Base-by-base conservation (phyloP, 2,329 filamentous ascomycete genomes). In the Fusarium dimerum region DNA sequence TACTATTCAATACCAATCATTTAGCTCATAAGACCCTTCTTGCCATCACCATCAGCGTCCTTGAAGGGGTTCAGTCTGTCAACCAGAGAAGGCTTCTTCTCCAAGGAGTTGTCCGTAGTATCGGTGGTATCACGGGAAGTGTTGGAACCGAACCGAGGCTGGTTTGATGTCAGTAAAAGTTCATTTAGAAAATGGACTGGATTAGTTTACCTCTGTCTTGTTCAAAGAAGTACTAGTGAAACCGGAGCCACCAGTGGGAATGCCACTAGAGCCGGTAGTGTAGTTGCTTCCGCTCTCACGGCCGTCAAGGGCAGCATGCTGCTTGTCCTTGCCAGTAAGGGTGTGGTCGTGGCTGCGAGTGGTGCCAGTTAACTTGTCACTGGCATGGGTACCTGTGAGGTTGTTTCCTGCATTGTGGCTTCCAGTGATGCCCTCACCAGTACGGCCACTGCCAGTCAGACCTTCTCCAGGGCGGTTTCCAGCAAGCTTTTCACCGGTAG, bases 21-120 rank as follows among this genome's bases (percentile, higher is more conserved):
- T 45, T 56, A 61, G 6, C 59, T 51, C 47, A 63, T 43, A 0
- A 63, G 36, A 1, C 60, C 60, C 50, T 63, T 61, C 57, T 65
- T 61, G 29, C 62, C 59, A 18, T 62, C 61, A 30, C 56, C 51
- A 30, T 65, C 61, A 17, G 62, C 45, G 11, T 63, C 62, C 49
- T 59, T 65, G 17, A 61, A 42, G 1, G 56, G 61, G 43, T 63
- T 63, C 9, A 59, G 46, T 13, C 56, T 61, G 3, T 63, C 61
- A 17, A 62, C 34, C n/a, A 63, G 16, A 4, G 59, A 58, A 1
- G 58, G 58, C 41, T 63, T 63, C 30, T 29, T 30, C 1, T 7
- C 43, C 10, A 44, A 43, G 11, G 45, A 17, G 18, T 40, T 29
- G 5, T 29, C 32, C 5, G 17, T 38, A 15, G 18, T 44, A 8